Evolutionary conservation across 306 rosid genomes (phyloP).

Genomic region (Begonia fuchsioides): DNA sequence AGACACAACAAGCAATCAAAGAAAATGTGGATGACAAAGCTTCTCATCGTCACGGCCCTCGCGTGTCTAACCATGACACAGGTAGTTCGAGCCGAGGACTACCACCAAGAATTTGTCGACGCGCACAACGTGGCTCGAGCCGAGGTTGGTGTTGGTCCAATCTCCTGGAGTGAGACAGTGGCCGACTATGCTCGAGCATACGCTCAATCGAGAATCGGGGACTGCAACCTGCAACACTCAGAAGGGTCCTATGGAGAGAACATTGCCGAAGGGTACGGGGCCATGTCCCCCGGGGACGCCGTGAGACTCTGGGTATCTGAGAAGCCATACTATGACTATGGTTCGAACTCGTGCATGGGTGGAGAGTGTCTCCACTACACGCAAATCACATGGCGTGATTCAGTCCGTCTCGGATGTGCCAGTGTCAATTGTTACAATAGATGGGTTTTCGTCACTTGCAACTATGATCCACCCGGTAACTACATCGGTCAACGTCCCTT

Average conservation of each 20-base stretch:
- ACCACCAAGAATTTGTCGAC: background rate
- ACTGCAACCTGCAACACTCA: background rate
- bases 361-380: slow-evolving; percentile 9
- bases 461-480: slow-evolving; percentile 48
- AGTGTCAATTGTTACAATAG: slow-evolving; percentile 5
- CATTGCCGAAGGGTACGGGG: background rate
- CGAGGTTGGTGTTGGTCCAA: background rate
- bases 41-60: no score
- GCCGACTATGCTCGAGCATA: background rate
- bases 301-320: background rate
- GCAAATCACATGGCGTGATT: slow-evolving; percentile 8
- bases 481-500: slow-evolving; percentile 22
- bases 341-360: slow-evolving; percentile 3
- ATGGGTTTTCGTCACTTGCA: slow-evolving; percentile 20
- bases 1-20: no score
- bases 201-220: background rate
- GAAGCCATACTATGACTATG: background rate
- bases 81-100: background rate
- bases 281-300: background rate
- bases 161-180: background rate
- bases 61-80: no score
- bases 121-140: background rate
- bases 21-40: no score
- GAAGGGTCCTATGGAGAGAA: background rate
- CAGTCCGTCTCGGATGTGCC: slow-evolving; percentile 6